Conservation (phyloP, 305 asterid genomes). For the Withania somnifera region DNA sequence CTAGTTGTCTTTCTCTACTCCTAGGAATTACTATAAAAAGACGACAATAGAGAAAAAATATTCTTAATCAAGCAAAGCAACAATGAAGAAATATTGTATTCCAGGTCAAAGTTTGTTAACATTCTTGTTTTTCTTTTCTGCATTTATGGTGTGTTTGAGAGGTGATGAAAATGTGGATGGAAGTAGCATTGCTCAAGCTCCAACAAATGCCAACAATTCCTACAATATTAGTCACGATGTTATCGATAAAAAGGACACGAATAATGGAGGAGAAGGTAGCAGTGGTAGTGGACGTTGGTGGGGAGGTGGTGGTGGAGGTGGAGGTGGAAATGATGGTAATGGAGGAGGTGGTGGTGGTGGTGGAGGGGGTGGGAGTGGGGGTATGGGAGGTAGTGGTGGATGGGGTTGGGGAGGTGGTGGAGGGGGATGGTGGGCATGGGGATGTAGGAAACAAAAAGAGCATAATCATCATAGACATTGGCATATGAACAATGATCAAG, state of each 20-base stretch:
- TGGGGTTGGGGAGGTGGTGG: slow-evolving; percentile 63
- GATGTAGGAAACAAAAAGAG: slow-evolving; percentile 25
- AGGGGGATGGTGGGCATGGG: slow-evolving; percentile 50
- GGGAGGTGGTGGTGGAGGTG: slow-evolving; percentile 12
- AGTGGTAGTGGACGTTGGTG: slow-evolving; percentile 5
- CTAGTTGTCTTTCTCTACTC: neutral
- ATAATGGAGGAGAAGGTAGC: slow-evolving; percentile 5
- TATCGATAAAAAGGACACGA: slow-evolving; percentile 13
- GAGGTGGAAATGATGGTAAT: slow-evolving; percentile 8
- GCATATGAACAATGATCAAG: slow-evolving; percentile 5
- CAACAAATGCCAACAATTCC: slow-evolving; percentile 13
- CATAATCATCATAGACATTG: slow-evolving; percentile 13
- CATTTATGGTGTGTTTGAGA: slow-evolving; percentile 14
- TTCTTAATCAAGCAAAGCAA: neutral
- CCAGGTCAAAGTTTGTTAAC: slow-evolving; percentile 7
- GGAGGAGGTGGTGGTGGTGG: slow-evolving; percentile 35
- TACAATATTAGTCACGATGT: slow-evolving; percentile 11
- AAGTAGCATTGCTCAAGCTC: slow-evolving; percentile 3
- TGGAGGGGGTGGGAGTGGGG: slow-evolving; percentile 21
- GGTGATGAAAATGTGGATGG: slow-evolving; percentile 21
- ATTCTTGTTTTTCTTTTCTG: slow-evolving; percentile 16
- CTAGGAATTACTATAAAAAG: neutral
- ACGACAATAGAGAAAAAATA: neutral
- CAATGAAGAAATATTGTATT: neutral
- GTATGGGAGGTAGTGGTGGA: slow-evolving; percentile 30